phyloP scores from a whole-genome alignment of 2,329 filamentous ascomycete species.

The Penicillium sp. region DNA sequence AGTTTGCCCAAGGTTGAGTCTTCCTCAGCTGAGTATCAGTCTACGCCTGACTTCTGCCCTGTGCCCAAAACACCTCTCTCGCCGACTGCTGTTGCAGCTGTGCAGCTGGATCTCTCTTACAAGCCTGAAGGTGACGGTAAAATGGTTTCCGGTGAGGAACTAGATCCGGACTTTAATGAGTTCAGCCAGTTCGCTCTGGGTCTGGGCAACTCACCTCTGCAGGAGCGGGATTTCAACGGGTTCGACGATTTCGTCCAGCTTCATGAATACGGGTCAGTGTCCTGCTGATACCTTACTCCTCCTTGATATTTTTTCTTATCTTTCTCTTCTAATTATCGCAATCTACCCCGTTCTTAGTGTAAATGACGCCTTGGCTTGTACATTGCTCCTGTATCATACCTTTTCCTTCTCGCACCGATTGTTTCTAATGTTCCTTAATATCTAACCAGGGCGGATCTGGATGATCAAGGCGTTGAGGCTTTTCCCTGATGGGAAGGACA shows the following conservation, averaged over 20 bases:
- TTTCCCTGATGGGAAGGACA: too few species aligned
- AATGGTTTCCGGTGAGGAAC: constrained; percentile 27
- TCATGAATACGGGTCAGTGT: constrained; percentile 32
- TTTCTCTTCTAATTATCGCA: constrained; percentile 7
- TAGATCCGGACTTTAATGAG: constrained; percentile 34
- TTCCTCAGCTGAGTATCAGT: constrained; percentile 28
- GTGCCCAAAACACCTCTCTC: constrained; percentile 32
- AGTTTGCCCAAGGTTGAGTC: constrained; percentile 23
- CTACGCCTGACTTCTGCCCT: constrained; percentile 34
- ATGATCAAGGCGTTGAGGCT: neutral
- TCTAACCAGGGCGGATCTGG: neutral
- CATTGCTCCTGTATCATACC: constrained; percentile 23
- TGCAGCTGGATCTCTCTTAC: neutral
- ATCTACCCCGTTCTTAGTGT: constrained; percentile 5
- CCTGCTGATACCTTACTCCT: constrained; percentile 15
- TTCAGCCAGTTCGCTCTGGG: constrained; percentile 35
- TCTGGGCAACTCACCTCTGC: constrained; percentile 24
- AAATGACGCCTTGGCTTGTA: constrained; percentile 18
- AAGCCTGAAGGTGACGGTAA: constrained; percentile 22
- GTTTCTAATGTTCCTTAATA: neutral
- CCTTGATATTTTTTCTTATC: constrained; percentile 17
- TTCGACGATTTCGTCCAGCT: constrained; percentile 35
- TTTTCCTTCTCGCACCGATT: constrained; percentile 28
- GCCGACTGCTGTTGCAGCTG: constrained; percentile 20
- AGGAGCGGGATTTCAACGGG: constrained; percentile 27